These are phyloP conservation scores for Microsporum audouinii DNA, from an alignment of 2,329 filamentous ascomycete species.

Conservation along the genomic window DNA sequence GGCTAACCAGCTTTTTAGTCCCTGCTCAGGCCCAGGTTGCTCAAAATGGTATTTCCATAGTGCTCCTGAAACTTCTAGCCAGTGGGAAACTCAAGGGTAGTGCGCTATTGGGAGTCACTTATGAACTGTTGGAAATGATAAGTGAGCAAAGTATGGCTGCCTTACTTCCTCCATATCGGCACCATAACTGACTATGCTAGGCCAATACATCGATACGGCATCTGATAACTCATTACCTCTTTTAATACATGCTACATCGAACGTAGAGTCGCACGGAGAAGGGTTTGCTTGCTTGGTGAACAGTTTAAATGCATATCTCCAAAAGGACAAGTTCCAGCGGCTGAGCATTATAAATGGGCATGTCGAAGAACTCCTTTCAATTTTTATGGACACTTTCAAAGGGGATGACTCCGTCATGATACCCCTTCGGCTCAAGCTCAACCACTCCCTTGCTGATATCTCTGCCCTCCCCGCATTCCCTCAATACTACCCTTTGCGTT, in stretches of 20 bases:
- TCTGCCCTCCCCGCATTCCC: conserved; percentile 30
- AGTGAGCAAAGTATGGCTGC: conserved; percentile 28
- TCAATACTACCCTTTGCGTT: conserved; percentile 29
- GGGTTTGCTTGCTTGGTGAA: conserved; percentile 26
- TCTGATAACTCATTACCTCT: conserved; percentile 28
- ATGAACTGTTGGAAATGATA: conserved; percentile 31
- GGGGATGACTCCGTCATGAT: conserved; percentile 26
- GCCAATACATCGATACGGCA: conserved; percentile 24
- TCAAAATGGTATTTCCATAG: conserved; percentile 26
- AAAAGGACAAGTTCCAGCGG: conserved; percentile 30
- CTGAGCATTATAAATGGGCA: conserved; percentile 24
- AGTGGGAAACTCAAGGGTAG: conserved; percentile 25
- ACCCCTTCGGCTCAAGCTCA: conserved; percentile 29
- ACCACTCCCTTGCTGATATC: conserved; percentile 32
- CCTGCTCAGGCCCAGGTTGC: conserved; percentile 31
- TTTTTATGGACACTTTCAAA: conserved; percentile 24
- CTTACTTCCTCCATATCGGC: not conserved
- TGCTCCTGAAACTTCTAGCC: conserved; percentile 27
- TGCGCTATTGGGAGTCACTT: conserved; percentile 27
- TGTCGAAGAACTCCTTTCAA: conserved; percentile 24
- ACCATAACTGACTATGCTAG: conserved; percentile 15
- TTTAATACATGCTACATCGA: conserved; percentile 25
- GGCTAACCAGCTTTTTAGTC: conserved; percentile 17
- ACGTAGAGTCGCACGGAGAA: conserved; percentile 19
- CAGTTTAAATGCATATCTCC: conserved; percentile 26